Evolutionary conservation across 1,284 basidiomycete species (phyloP).

Genomic region (Austroboletus olivaceoglutinosus): DNA sequence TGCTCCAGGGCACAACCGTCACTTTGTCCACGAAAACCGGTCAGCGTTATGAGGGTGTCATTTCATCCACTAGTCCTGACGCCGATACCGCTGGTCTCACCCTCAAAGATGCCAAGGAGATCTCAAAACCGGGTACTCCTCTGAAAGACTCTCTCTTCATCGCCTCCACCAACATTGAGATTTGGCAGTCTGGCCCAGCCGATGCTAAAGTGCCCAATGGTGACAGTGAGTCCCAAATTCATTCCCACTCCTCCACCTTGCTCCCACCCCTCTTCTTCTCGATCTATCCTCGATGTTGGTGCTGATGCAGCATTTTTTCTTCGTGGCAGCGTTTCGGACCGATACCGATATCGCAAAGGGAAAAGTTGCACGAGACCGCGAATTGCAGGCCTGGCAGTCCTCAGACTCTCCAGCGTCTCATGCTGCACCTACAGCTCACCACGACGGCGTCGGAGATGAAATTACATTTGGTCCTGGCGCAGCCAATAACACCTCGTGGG

Average conservation of each 20-base stretch:
- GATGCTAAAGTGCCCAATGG: slow-evolving; percentile 64
- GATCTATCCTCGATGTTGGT: background rate
- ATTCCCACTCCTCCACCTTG: background rate
- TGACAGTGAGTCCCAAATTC: slow-evolving; percentile 49
- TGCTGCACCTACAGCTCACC: slow-evolving; percentile 18
- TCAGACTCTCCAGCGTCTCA: slow-evolving; percentile 27
- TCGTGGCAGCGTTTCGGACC: slow-evolving; percentile 72
- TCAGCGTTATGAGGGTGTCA: slow-evolving; percentile 68
- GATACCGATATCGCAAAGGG: slow-evolving; percentile 82
- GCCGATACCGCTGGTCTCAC: slow-evolving; percentile 69
- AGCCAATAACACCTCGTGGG: slow-evolving; percentile 63
- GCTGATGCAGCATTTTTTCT: slow-evolving; percentile 16
- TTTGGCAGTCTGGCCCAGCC: slow-evolving; percentile 70
- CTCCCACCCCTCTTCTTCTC: too few relatives aligned
- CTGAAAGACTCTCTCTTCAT: slow-evolving; percentile 69
- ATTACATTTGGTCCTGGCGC: slow-evolving; percentile 63
- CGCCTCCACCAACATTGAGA: slow-evolving; percentile 66
- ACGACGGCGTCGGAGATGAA: slow-evolving; percentile 50
- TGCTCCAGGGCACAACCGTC: slow-evolving; percentile 64
- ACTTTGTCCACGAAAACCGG: slow-evolving; percentile 66
- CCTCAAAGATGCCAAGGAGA: slow-evolving; percentile 72
- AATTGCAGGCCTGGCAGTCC: slow-evolving; percentile 80
- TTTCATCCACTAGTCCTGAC: slow-evolving; percentile 59
- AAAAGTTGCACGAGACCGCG: slow-evolving; percentile 63
- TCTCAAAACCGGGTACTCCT: slow-evolving; percentile 58